Evolutionary conservation across 1,139 yeast species (phyloP).

Genomic region (Pichia cactophila): DNA sequence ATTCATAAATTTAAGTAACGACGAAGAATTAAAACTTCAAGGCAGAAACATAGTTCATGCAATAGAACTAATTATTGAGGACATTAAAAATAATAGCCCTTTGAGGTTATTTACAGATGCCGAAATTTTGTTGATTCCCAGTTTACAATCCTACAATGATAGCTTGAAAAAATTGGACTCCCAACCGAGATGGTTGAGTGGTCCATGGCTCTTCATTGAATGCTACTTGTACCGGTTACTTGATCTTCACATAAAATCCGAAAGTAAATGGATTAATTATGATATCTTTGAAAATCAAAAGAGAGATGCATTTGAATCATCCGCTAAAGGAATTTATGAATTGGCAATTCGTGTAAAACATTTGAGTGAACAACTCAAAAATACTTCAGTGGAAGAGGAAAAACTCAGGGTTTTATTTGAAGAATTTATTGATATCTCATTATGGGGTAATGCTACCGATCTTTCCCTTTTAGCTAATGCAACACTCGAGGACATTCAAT

Average conservation of each 20-base stretch:
- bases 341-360: constrained; percentile 63
- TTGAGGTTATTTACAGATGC: constrained; percentile 35
- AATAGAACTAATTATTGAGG: constrained; percentile 31
- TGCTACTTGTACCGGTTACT: constrained; percentile 72
- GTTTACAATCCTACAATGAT: constrained; percentile 46
- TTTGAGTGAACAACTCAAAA: constrained; percentile 33
- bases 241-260: constrained; percentile 38
- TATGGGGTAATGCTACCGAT: constrained; percentile 99
- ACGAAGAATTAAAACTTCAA: constrained; percentile 16
- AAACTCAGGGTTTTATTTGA: constrained; percentile 47
- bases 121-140: constrained; percentile 31
- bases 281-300: constrained; percentile 72
- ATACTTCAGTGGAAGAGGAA: constrained; percentile 11
- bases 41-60: constrained; percentile 11
- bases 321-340: constrained; percentile 74
- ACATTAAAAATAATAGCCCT: constrained; percentile 34
- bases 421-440: constrained; percentile 80
- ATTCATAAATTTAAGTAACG: constrained; percentile 1
- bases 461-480: constrained; percentile 80
- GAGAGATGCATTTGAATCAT: constrained; percentile 64
- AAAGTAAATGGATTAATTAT: constrained; percentile 44
- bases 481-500: constrained; percentile 78
- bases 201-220: constrained; percentile 89
- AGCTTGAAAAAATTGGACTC: constrained; percentile 28
- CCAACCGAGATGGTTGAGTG: constrained; percentile 59